Base-by-base conservation (phyloP, 2,329 filamentous ascomycete species). In the Aureobasidium sp. region DNA sequence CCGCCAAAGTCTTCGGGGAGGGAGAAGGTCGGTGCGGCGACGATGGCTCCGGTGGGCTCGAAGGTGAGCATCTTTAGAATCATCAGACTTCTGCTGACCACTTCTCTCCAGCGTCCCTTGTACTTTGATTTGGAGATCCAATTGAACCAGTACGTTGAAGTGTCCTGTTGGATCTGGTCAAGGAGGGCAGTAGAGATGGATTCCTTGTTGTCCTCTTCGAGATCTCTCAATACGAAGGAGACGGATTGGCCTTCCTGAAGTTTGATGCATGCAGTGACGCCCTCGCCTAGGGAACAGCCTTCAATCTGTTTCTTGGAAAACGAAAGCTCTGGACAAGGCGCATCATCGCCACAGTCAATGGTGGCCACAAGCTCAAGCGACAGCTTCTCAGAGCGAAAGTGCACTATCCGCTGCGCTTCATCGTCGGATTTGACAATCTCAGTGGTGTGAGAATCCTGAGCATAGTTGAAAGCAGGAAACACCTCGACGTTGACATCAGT, bases 11-110 rank as follows among this genome's bases (percentile, higher is more conserved):
- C 62, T 41, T 63, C 62, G 8, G 62, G 62, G 11, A 63, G 14
- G n/a, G 88, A 90, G 68, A 91, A 92, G 0, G 88, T 91, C 0
- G 89, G 88, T 1, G 88, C 82, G 1, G 88, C 89, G 37, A 91
- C 81, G 56, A 91, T 91, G 9, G 88, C 89, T 2, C 89, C 88
- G 0, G 88, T 91, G 0, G 88, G 88, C 69, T 91, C 88, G 67
- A 87, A 91, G 0, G 88, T 91, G 67, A 91, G 78, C 74, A 91
- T 79, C 73, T 91, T 91, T 48, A 91, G 74, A 59, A 90, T 84
- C 78, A 91, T 83, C 56, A 91, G 75, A 69, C 87, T 90, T 61
- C 88, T 80, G 29, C 80, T 79, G 6, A 91, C 86, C 2, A 88
- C 84, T 72, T 91, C 87, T 59, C 86, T 80, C 83, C 88, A 91